Base-by-base conservation (phyloP, 179 eudicot genomes). In the Drosera spatulata region DNA sequence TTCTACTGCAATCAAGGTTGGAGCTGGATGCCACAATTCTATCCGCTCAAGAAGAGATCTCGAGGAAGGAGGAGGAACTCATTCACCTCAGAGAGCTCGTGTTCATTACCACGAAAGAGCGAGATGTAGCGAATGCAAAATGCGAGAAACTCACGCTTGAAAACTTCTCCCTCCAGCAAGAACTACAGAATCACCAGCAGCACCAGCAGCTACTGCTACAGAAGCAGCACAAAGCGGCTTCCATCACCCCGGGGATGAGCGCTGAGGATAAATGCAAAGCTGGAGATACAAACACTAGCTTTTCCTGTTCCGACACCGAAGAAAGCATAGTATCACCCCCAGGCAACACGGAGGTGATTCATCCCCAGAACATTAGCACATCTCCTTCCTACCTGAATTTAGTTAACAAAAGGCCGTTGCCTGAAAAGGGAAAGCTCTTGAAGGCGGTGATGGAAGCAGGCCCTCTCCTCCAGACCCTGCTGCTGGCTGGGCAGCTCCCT, bases 401-500 rank as follows among this genome's bases (percentile, higher is more conserved):
- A 33, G 77, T 14, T 2, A 10, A 12, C 2, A 57, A 69, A n/a
- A 87, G 74, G 68, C 78, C 85, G 41, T 71, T 91, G 69, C 98
- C 98, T 0, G 95, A 88, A 59, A 82, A 86, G 38, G 96, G 98
- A 15, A 84, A 86, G 76, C 77, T 91, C 33, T 69, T 91, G 77
- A 77, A 85, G 66, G 95, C 96, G 15, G 93, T 91, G 43, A 82
- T 85, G 87, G 95, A 84, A 50, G 96, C 96, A 0, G 98, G 98
- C 9, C 98, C 98, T 3, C 80, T 89, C 2, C 87, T 91, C 2
- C 98, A 91, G 45, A 91, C 95, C 0, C 87, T 91, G 14, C 74
- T 91, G 0, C 66, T 91, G 51, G 98, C 98, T 0, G 98, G 96
- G 12, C 95, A 95, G 5, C 84, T 91, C 9, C 98, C 98, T 9